Base-by-base conservation (phyloP, 331 rosid species). In the Acacia concinna region DNA sequence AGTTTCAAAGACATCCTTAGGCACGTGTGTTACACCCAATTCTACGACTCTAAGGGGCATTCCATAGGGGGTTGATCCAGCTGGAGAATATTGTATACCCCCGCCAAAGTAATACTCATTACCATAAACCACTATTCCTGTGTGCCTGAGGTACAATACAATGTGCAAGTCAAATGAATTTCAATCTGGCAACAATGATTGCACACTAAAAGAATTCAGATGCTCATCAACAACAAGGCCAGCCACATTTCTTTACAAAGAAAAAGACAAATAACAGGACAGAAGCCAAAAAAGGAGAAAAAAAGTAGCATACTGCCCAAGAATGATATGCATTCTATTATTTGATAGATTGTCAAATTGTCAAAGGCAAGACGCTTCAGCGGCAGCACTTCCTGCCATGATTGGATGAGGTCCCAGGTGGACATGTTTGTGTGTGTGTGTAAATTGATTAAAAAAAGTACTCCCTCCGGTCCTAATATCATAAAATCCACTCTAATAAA, bases 71-170 rank as follows among this genome's bases (percentile, higher is more conserved):
- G 98, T 87, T 23, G 85, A 75, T 82, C 96, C 97, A 40, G 94
- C 91, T 18, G 87, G 79, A 73, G 75, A 76, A 15, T 85, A 91
- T 35, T 95, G 97, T 56, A 93, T 88, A 73, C 99, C 98, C 32
- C 97, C 91, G 41, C 99, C 99, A 87, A 93, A 96, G 86, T 80
- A 96, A 47, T 96, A 96, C 87, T 93, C 99, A 5, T 85, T 85
- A 30, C 94, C 97, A 84, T 91, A 96, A 72, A 96, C 98, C 34
- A 88, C 97, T 6, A 96, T 59, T 83, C 99, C 99, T 0, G 99
- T 96, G 75, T 96, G 99, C 99, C 99, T 96, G 84, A 18, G 4
- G 60, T 17, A 70, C 68, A 82, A 59, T 40, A 78, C 63, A 17
- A 0, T 37, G 23, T 1, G 12, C 51, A 72, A 34, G 76, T 41